These are phyloP conservation scores for Dictyostelium capitatum DNA, from an alignment of 78 protist species.

Conservation along the genomic window DNA sequence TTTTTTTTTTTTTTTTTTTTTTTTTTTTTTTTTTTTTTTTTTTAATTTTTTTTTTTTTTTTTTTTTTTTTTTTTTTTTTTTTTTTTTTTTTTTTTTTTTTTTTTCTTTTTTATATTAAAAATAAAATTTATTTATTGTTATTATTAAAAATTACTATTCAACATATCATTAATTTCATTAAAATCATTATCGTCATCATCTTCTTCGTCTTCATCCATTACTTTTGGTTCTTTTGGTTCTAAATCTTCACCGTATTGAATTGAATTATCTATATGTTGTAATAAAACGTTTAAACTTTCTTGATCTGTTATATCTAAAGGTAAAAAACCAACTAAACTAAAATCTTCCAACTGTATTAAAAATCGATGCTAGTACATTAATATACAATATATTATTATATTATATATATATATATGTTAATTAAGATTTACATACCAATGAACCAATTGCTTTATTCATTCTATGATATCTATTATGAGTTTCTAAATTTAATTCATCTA, in stretches of 20 bases:
- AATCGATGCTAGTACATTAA: no score
- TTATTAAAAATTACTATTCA: neutral
- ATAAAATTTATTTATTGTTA: neutral
- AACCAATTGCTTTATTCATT: slow-evolving; percentile 78
- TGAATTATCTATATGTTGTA: slow-evolving; percentile 88
- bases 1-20: no score
- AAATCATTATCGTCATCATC: slow-evolving; percentile 20
- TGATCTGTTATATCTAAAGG: slow-evolving; percentile 88
- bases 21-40: no score
- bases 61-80: no score
- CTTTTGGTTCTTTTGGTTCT: slow-evolving; percentile 85
- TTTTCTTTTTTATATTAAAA: no score
- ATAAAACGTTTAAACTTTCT: slow-evolving; percentile 56
- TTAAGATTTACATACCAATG: slow-evolving; percentile 27
- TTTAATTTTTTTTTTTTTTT: no score
- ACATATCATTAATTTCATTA: neutral
- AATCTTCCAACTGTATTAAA: slow-evolving; percentile 86
- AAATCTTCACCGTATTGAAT: slow-evolving; percentile 95
- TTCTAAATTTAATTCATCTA: slow-evolving; percentile 25
- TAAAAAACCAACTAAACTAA: slow-evolving; percentile 88
- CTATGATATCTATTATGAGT: slow-evolving; percentile 54
- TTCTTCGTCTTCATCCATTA: slow-evolving; percentile 25
- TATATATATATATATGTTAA: no score
- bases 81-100: no score
- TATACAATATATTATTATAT: neutral